Percentiles rank a stretch among this genome's conserved stretches.
Conservation (phyloP, 2,329 filamentous ascomycete genomes). For the Cladosporium sp. region DNA sequence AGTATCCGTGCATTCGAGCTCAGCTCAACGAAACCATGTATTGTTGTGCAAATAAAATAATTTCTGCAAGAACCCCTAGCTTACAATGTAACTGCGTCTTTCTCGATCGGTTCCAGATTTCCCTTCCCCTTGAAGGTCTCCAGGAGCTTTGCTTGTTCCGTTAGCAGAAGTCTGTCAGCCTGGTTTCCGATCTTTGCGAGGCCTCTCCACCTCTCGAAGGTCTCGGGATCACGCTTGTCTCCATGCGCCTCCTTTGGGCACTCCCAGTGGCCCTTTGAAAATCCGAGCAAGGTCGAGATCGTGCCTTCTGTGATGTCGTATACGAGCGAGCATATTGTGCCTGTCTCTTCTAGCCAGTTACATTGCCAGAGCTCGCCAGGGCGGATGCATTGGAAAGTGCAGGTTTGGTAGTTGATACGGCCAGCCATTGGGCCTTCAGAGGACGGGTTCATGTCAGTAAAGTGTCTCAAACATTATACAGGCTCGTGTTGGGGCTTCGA, state of each 20-base stretch:
- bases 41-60: background rate
- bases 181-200: conserved; percentile 53
- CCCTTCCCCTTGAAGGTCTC: conserved; percentile 54
- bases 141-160: conserved; percentile 55
- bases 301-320: conserved; percentile 54
- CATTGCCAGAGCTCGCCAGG: conserved; percentile 61
- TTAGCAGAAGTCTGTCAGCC: conserved; percentile 52
- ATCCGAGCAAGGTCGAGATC: conserved; percentile 55
- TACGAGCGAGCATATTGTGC: conserved; percentile 56
- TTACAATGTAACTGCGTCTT: conserved; percentile 20
- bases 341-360: conserved; percentile 63
- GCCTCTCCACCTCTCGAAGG: conserved; percentile 54
- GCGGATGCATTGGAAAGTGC: conserved; percentile 56
- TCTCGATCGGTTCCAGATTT: conserved; percentile 48
- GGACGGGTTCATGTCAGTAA: background rate
- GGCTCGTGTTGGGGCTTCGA: background rate
- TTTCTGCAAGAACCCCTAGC: background rate
- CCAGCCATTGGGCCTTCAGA: conserved; percentile 53
- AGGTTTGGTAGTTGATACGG: conserved; percentile 53
- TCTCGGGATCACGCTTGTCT: conserved; percentile 55
- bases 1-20: background rate
- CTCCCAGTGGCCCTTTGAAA: conserved; percentile 58
- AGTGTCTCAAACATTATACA: background rate
- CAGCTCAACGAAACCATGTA: background rate
- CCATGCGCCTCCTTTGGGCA: conserved; percentile 52